These are phyloP conservation scores for Ogataea kodamae DNA, from an alignment of 805 yeast genomes.

Conservation along the genomic window DNA sequence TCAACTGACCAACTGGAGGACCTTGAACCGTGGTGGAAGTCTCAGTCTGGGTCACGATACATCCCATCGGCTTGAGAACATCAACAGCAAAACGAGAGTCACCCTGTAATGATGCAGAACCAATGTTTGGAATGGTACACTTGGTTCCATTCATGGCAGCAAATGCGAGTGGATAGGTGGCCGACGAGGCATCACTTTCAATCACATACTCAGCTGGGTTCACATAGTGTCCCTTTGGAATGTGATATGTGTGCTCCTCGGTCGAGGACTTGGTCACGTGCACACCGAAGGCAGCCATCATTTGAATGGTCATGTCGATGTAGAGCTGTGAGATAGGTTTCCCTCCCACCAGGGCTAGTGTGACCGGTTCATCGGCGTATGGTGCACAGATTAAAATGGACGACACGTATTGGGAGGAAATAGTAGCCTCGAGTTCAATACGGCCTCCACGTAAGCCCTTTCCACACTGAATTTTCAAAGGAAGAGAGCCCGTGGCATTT, in stretches of 20 bases:
- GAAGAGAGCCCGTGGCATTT: constrained; percentile 78
- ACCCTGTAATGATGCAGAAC: constrained; percentile 88
- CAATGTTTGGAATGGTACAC: constrained; percentile 92
- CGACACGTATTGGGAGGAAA: constrained; percentile 96
- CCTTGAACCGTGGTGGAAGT: constrained; percentile 91
- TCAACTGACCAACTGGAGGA: constrained; percentile 66
- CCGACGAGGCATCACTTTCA: constrained; percentile 96
- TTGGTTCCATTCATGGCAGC: constrained; percentile 95
- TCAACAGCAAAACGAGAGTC: constrained; percentile 96
- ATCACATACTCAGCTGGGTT: constrained; percentile 85
- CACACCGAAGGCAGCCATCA: constrained; percentile 92
- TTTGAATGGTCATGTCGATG: constrained; percentile 93
- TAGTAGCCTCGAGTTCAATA: constrained; percentile 91
- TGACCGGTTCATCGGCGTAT: constrained; percentile 84
- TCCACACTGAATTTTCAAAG: constrained; percentile 69
- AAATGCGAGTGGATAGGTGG: constrained; percentile 95
- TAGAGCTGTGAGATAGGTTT: constrained; percentile 94
- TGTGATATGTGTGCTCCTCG: constrained; percentile 81
- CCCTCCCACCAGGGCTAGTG: constrained; percentile 87
- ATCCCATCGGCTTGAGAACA: constrained; percentile 93
- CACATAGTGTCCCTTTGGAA: constrained; percentile 76
- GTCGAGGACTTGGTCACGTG: constrained; percentile 63
- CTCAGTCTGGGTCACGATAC: constrained; percentile 76
- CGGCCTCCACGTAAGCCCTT: constrained; percentile 81
- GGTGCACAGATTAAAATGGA: constrained; percentile 98